phyloP scores from a whole-genome alignment of 2,329 filamentous ascomycete genomes.

The Colletotrichum gigasporum region DNA sequence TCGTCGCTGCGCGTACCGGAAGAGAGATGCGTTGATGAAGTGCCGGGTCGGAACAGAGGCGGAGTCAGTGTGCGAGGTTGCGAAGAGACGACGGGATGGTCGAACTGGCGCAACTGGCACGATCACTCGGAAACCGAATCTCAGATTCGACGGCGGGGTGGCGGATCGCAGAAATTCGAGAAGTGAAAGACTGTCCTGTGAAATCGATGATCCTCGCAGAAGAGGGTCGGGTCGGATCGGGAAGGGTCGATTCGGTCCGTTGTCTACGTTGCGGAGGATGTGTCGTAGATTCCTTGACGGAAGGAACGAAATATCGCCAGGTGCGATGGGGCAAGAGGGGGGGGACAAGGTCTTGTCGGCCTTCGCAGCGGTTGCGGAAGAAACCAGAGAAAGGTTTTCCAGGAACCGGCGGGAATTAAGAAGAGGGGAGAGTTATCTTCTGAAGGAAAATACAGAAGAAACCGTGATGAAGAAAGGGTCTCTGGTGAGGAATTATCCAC shows the following conservation, averaged over 20 bases:
- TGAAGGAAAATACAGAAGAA: slow-evolving; percentile 35
- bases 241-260: slow-evolving; percentile 18
- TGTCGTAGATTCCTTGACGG: slow-evolving; percentile 26
- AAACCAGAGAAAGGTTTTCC: slow-evolving; percentile 27
- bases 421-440: slow-evolving; percentile 35
- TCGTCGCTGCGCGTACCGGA: slow-evolving; percentile 33
- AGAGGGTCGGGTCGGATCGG: not conserved
- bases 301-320: slow-evolving; percentile 33
- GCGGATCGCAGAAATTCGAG: slow-evolving; percentile 25
- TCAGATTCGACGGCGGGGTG: slow-evolving; percentile 38
- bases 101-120: slow-evolving; percentile 23
- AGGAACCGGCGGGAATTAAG: slow-evolving; percentile 19
- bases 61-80: slow-evolving; percentile 24
- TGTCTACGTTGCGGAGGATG: slow-evolving; percentile 13
- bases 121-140: slow-evolving; percentile 38
- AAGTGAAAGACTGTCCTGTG: slow-evolving; percentile 29
- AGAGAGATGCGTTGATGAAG: slow-evolving; percentile 18
- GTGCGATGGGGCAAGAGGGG: slow-evolving; percentile 28
- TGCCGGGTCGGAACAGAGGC: not conserved
- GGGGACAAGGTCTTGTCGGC: slow-evolving; percentile 18
- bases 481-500: slow-evolving; percentile 33
- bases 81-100: slow-evolving; percentile 27
- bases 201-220: slow-evolving; percentile 10
- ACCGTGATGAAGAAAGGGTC: slow-evolving; percentile 30
- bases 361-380: slow-evolving; percentile 23